Evolutionary conservation across 352 stramenopile genomes (phyloP).

Genomic region (Peronospora farinosa): DNA sequence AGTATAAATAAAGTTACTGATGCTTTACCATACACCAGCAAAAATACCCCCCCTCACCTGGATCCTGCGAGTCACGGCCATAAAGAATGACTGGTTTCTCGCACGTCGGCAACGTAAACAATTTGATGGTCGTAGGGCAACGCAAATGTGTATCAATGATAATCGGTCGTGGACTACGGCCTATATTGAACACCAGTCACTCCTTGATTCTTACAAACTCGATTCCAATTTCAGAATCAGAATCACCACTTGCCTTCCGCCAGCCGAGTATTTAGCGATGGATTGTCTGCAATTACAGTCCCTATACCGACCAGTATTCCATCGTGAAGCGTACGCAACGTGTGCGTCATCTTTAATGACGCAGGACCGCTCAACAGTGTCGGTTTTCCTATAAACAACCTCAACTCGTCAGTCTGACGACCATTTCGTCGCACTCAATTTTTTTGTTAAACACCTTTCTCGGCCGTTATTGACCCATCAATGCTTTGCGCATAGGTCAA

Average conservation of each 20-base stretch:
- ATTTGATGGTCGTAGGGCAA: slow-evolving; percentile 64
- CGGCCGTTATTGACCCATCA: slow-evolving; percentile 70
- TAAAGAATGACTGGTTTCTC: slow-evolving; percentile 70
- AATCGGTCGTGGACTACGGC: slow-evolving; percentile 58
- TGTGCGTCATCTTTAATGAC: slow-evolving; percentile 86
- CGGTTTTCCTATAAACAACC: slow-evolving; percentile 36
- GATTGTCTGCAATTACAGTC: slow-evolving; percentile 83
- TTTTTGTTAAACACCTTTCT: slow-evolving; percentile 36
- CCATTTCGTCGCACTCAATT: neutral
- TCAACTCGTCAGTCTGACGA: neutral
- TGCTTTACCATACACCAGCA: neutral
- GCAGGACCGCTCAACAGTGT: slow-evolving; percentile 59
- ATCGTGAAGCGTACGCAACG: slow-evolving; percentile 77
- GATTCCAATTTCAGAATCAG: neutral
- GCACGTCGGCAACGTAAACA: slow-evolving; percentile 64
- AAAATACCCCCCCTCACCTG: slow-evolving; percentile 9
- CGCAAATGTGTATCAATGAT: slow-evolving; percentile 65
- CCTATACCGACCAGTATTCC: slow-evolving; percentile 85
- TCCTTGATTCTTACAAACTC: neutral
- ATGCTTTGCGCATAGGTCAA: slow-evolving; percentile 88
- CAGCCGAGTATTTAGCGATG: slow-evolving; percentile 74
- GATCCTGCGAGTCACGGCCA: slow-evolving; percentile 17
- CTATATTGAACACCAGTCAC: slow-evolving; percentile 19
- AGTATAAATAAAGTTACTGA: slow-evolving; percentile 1
- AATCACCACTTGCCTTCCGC: slow-evolving; percentile 31